A percentile compares a stretch with the other conserved stretches of the same genome.
These are phyloP conservation scores for Ophiostoma quercus DNA, from an alignment of 2,329 filamentous ascomycete genomes.

Conservation along the genomic window DNA sequence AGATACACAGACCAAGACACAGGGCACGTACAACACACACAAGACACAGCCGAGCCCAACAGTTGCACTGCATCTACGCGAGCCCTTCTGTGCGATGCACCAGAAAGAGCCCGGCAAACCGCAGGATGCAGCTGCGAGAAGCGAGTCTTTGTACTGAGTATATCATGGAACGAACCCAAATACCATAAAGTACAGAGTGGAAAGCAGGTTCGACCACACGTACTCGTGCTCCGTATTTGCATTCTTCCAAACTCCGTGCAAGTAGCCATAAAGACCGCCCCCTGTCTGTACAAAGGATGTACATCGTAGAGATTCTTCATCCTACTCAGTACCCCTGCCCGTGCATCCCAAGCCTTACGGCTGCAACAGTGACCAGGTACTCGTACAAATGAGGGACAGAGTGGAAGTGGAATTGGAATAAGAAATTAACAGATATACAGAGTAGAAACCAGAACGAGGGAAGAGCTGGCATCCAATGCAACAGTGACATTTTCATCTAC, in stretches of 20 bases:
- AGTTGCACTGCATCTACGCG: conserved; percentile 1
- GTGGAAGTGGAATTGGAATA: neutral
- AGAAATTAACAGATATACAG: neutral
- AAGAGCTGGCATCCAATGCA: neutral
- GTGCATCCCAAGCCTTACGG: neutral
- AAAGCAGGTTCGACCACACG: too few species aligned
- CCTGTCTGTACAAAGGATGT: neutral
- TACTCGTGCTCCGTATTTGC: too few species aligned
- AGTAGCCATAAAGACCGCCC: neutral
- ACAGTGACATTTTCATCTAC: neutral
- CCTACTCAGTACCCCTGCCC: neutral
- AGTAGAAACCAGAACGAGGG: neutral
- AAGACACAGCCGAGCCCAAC: neutral
- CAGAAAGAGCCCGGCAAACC: neutral
- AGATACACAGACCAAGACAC: neutral
- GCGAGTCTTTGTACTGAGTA: neutral
- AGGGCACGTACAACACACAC: neutral
- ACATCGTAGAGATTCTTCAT: too few species aligned
- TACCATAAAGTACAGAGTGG: too few species aligned
- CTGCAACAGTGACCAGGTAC: neutral
- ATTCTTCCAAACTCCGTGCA: neutral
- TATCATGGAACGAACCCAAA: too few species aligned
- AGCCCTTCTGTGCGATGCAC: neutral
- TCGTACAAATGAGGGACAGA: neutral
- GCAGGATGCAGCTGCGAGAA: conserved; percentile 3